These are phyloP conservation scores for Nakazawaea ernobii DNA, from an alignment of 805 yeast genomes.

Conservation along the genomic window DNA sequence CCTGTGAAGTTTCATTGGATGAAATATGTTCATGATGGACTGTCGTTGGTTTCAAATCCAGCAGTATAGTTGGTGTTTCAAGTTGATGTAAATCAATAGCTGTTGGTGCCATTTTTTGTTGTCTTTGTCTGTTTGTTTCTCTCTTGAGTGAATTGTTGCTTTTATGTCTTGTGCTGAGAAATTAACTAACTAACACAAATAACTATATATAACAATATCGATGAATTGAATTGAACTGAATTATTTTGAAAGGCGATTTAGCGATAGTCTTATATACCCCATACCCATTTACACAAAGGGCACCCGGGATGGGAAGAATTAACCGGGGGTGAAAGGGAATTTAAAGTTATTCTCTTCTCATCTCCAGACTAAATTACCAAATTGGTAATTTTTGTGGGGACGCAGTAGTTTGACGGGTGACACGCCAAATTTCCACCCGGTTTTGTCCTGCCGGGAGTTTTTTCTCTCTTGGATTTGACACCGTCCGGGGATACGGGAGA, in stretches of 20 bases:
- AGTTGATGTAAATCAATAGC: constrained; percentile 28
- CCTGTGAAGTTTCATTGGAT: constrained; percentile 17
- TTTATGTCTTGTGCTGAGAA: too few species aligned
- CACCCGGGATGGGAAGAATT: background rate
- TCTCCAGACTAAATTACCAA: background rate
- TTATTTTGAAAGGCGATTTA: too few species aligned
- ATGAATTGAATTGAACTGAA: too few species aligned
- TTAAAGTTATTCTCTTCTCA: background rate
- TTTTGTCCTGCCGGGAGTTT: background rate
- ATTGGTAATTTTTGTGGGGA: constrained; percentile 6
- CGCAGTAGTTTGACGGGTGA: background rate
- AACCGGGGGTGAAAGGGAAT: constrained; percentile 3
- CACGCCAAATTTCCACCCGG: constrained; percentile 2
- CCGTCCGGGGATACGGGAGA: too few species aligned
- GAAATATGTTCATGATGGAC: background rate
- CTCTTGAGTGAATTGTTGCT: too few species aligned
- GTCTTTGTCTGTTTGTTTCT: too few species aligned
- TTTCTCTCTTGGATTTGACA: too few species aligned
- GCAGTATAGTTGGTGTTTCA: constrained; percentile 20
- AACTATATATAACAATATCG: too few species aligned
- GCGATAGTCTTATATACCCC: too few species aligned
- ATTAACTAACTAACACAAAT: too few species aligned
- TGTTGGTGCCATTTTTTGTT: constrained; percentile 20
- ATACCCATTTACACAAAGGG: too few species aligned
- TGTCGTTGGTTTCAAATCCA: constrained; percentile 14